Evolutionary conservation across 495 filamentous ascomycete genomes (phyloP).

Genomic region (Aspergillus sclerotiicarbonarius): DNA sequence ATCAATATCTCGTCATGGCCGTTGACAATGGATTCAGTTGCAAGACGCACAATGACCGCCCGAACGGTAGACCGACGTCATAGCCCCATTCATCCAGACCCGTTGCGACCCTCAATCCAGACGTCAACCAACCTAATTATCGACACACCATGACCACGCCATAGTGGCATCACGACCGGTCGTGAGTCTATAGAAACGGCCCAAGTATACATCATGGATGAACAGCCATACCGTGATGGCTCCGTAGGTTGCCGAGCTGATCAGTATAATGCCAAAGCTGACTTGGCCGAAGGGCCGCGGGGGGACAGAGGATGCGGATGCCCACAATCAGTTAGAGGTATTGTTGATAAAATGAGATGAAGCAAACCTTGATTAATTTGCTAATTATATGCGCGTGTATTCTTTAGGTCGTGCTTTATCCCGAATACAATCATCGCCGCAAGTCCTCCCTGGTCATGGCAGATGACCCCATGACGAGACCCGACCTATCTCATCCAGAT

Average conservation of each 20-base stretch:
- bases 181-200: background rate
- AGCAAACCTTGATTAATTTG: background rate
- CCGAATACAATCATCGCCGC: conserved; percentile 69
- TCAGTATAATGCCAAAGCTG: conserved; percentile 6
- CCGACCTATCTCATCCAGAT: conserved; percentile 38
- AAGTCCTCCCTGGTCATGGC: conserved; percentile 78
- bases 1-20: background rate
- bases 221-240: background rate
- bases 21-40: background rate
- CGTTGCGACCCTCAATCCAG: conserved; percentile 11
- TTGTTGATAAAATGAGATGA: background rate
- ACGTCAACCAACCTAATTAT: background rate
- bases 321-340: conserved; percentile 51
- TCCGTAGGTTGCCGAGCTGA: conserved; percentile 9
- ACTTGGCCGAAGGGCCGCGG: conserved; percentile 27
- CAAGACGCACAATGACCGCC: background rate
- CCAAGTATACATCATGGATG: conserved; percentile 10
- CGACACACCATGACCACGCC: conserved; percentile 18
- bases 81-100: conserved; percentile 23
- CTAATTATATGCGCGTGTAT: background rate
- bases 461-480: conserved; percentile 43
- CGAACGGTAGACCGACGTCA: conserved; percentile 27
- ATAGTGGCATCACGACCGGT: background rate
- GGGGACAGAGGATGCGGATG: conserved; percentile 39
- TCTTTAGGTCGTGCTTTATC: conserved; percentile 72